These are phyloP conservation scores for Pythium dissotocum DNA, from an alignment of 352 stramenopile genomes.

Conservation along the genomic window DNA sequence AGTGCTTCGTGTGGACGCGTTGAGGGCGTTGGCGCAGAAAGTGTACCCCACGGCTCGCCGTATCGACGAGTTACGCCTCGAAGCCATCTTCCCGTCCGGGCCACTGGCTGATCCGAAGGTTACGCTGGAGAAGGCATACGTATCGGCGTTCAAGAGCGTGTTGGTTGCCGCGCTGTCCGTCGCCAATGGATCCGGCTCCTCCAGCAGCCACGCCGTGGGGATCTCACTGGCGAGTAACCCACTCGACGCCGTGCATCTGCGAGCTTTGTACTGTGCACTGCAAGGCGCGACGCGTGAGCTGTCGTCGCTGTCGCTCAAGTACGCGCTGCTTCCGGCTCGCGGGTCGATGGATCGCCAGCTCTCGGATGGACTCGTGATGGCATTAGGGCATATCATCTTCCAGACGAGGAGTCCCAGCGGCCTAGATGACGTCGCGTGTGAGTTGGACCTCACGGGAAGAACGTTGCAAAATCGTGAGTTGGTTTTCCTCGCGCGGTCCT, in stretches of 20 bases:
- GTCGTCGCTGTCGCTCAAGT: constrained; percentile 12
- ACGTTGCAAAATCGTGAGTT: neutral
- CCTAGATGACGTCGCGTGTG: neutral
- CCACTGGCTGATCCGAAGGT: constrained; percentile 7
- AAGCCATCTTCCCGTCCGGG: constrained; percentile 18
- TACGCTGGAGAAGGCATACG: constrained; percentile 9
- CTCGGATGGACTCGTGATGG: neutral
- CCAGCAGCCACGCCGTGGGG: neutral
- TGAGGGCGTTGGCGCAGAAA: constrained; percentile 12
- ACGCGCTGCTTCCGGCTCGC: neutral
- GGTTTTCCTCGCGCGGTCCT: neutral
- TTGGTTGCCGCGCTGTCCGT: constrained; percentile 10
- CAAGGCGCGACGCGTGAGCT: constrained; percentile 12
- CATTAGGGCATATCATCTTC: constrained; percentile 16
- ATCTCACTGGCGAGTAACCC: constrained; percentile 14
- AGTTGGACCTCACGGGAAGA: constrained; percentile 12
- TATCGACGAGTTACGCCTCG: constrained; percentile 20
- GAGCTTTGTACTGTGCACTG: constrained; percentile 11
- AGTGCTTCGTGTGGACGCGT: neutral
- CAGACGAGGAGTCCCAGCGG: constrained; percentile 2
- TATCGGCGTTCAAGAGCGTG: constrained; percentile 18
- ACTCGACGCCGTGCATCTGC: constrained; percentile 10
- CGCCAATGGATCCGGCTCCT: neutral
- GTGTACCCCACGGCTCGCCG: constrained; percentile 12
- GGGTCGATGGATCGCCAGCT: neutral